These are phyloP conservation scores for Pseudocercospora macadamiae DNA, from an alignment of 2,329 filamentous ascomycete genomes.

Conservation along the genomic window DNA sequence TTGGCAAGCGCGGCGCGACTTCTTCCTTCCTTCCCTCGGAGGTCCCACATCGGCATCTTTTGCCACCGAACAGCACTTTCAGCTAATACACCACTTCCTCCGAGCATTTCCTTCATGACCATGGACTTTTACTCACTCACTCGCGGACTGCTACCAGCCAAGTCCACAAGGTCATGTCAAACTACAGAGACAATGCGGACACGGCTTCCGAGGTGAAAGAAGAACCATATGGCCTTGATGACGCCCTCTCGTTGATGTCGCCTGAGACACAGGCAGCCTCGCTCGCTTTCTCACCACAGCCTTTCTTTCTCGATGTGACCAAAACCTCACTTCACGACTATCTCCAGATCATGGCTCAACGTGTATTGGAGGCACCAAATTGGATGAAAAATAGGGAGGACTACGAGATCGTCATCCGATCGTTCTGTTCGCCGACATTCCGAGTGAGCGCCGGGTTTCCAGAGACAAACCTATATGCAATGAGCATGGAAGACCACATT, in stretches of 20 bases:
- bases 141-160: too few species aligned
- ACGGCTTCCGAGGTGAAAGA: constrained; percentile 25
- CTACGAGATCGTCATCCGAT: background rate
- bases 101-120: too few species aligned
- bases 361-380: background rate
- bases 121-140: too few species aligned
- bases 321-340: constrained; percentile 1
- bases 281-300: background rate
- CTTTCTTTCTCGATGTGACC: constrained; percentile 1
- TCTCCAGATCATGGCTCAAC: constrained; percentile 4
- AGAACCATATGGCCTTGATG: background rate
- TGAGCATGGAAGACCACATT: background rate
- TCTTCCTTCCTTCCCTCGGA: too few species aligned
- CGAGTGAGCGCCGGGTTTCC: background rate
- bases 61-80: too few species aligned
- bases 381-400: background rate
- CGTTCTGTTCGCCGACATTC: background rate
- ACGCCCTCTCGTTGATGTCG: background rate
- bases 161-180: too few species aligned
- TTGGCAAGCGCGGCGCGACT: too few species aligned
- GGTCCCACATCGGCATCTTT: too few species aligned
- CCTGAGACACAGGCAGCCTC: background rate
- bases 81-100: too few species aligned
- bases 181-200: too few species aligned
- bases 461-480: constrained; percentile 3